phyloP scores from a whole-genome alignment of 495 filamentous ascomycete genomes.

The Saxispiralis lemnorum region DNA sequence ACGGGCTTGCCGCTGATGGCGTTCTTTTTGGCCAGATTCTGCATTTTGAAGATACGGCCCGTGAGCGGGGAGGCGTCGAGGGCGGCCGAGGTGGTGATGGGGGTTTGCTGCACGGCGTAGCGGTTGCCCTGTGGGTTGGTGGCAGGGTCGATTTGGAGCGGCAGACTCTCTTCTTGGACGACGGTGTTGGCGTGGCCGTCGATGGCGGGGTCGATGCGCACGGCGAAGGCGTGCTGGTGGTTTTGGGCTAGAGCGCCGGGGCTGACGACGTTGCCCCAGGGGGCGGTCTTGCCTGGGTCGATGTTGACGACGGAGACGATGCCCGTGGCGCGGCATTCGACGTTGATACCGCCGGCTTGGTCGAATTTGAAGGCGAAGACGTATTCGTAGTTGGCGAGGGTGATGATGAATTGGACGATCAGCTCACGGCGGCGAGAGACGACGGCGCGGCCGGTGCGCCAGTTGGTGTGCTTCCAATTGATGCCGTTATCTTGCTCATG shows the following conservation, averaged over 20 bases:
- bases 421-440: slow-evolving; percentile 20
- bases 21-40: slow-evolving; percentile 24
- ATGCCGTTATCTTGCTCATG: slow-evolving; percentile 22
- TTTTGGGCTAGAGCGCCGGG: slow-evolving; percentile 21
- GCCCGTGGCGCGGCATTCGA: slow-evolving; percentile 23
- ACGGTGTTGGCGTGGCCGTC: slow-evolving; percentile 35
- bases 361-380: slow-evolving; percentile 21
- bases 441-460: slow-evolving; percentile 27
- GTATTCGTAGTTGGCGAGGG: slow-evolving; percentile 24
- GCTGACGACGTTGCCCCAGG: slow-evolving; percentile 26
- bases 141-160: slow-evolving; percentile 17
- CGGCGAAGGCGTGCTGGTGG: slow-evolving; percentile 38
- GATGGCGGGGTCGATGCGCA: slow-evolving; percentile 37
- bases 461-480: slow-evolving; percentile 33
- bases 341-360: slow-evolving; percentile 16
- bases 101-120: slow-evolving; percentile 24
- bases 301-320: slow-evolving; percentile 21
- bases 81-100: slow-evolving; percentile 9
- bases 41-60: slow-evolving; percentile 19
- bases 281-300: slow-evolving; percentile 27
- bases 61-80: slow-evolving; percentile 12
- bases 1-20: slow-evolving; percentile 18
- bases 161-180: slow-evolving; percentile 28
- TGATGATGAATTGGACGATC: slow-evolving; percentile 23
- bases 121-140: slow-evolving; percentile 20